Evolutionary conservation across 2,329 filamentous ascomycete species (phyloP), one percentile per base, ranked within the genome.

Genomic region (Penicillium sp.): DNA sequence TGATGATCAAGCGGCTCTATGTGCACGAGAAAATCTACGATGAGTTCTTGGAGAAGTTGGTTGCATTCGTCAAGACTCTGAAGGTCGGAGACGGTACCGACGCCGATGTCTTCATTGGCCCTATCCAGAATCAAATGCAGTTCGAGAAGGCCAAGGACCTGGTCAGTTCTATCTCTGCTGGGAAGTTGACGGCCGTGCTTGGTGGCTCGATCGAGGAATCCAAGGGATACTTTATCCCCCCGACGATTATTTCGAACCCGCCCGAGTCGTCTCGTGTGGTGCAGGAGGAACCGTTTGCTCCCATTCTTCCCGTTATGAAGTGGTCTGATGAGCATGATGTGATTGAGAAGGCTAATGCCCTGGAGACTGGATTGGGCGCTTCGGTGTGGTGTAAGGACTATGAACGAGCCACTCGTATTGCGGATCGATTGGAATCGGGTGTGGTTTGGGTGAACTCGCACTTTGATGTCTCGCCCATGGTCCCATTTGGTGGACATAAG

Each of bases 51-150:
- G 72, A 76, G 1, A 80, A 76, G 1, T 65, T 83, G 46, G 75
- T 81, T 5, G 75, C 79, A 43, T 79, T 82, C 38, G 80, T 82
- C 38, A 79, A 81, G 56, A 62, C 61, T 2, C 61, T 80, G 30
- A 76, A 77, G 53, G 68, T 78, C 46, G 81, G 78, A 68, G 59
- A 73, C 43, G 71, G 71, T 60, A 75, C 68, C 64, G 73, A 82
- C 57, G 79, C 75, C 53, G 77, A 76, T 45, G 78, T 82, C 46
- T 71, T 84, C 42, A 81, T 86, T 58, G 84, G 86, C 0, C 88
- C 88, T 0, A 75, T 90, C 2, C 86, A 87, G 62, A 90, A 90
- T 74, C 75, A 81, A 65, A 83, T 86, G 82, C 88, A 90, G 73
- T 90, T 82, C 69, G 83, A 88, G 51, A 82, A 82, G 26, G 84